Percentiles rank a stretch among this genome's conserved stretches.
These are phyloP conservation scores for Fusarium marasasianum DNA, from an alignment of 2,329 filamentous ascomycete genomes.

Conservation along the genomic window DNA sequence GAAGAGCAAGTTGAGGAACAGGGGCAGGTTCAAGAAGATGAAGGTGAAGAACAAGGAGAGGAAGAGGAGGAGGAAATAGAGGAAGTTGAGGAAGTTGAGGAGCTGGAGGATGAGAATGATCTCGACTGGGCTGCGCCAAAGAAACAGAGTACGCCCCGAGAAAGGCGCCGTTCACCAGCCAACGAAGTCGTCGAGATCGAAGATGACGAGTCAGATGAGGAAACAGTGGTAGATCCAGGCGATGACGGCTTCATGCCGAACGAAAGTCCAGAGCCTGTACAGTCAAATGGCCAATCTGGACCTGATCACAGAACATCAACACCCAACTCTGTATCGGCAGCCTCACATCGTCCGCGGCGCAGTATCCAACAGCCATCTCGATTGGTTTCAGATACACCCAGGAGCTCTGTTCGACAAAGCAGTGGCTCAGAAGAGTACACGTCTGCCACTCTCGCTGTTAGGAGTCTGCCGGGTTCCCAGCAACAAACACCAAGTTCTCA, in stretches of 20 bases:
- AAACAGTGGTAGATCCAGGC: neutral
- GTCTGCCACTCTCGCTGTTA: neutral
- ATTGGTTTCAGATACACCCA: neutral
- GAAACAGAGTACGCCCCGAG: neutral
- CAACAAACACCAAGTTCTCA: neutral
- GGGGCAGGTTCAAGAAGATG: neutral
- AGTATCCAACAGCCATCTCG: neutral
- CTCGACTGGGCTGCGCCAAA: neutral
- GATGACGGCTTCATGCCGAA: neutral
- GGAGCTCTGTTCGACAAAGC: neutral
- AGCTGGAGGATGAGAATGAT: neutral
- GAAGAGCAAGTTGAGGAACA: neutral
- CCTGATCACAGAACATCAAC: neutral
- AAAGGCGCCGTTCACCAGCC: neutral
- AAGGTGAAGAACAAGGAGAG: neutral
- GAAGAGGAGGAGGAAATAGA: neutral
- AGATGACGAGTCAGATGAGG: neutral
- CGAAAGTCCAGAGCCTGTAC: neutral
- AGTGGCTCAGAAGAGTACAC: neutral
- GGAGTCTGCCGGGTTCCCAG: neutral
- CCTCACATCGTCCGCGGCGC: neutral
- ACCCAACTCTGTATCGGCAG: neutral
- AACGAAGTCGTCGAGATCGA: neutral
- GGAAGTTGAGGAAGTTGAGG: neutral
- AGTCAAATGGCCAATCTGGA: neutral